Conservation (phyloP, 2,329 filamentous ascomycete genomes). For the Ophiostoma perfectum region DNA sequence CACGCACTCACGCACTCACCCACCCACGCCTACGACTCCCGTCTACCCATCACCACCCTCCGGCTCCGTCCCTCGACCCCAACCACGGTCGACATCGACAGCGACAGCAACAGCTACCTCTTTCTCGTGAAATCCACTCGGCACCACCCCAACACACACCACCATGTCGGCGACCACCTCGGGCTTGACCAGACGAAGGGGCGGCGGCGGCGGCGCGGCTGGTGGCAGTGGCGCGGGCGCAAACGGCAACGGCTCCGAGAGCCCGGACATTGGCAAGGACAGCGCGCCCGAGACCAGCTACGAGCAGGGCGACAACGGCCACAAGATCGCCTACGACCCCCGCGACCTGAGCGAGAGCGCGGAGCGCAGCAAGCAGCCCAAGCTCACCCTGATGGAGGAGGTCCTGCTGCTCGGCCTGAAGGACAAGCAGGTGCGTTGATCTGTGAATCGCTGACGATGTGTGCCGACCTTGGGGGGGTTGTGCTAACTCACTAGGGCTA, state of each 20-base stretch:
- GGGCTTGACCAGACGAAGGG: constrained; percentile 57
- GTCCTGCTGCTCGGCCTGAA: constrained; percentile 91
- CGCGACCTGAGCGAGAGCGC: constrained; percentile 95
- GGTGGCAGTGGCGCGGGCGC: constrained; percentile 48
- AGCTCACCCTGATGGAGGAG: constrained; percentile 98
- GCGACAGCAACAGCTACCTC: background rate
- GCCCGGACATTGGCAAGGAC: constrained; percentile 55
- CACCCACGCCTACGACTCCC: background rate
- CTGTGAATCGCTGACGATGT: background rate
- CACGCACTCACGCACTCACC: background rate
- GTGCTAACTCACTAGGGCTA: constrained; percentile 63
- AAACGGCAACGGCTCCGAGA: constrained; percentile 49
- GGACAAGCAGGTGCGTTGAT: constrained; percentile 78
- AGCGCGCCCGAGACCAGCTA: constrained; percentile 72
- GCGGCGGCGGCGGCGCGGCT: constrained; percentile 50
- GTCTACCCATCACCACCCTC: background rate
- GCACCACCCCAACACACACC: background rate
- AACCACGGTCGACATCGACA: background rate
- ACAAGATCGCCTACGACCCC: constrained; percentile 97
- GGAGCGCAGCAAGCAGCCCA: constrained; percentile 95
- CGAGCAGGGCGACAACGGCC: constrained; percentile 87
- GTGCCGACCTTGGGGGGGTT: background rate
- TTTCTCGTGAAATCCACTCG: too few relatives aligned
- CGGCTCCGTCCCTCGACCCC: background rate
- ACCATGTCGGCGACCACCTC: constrained; percentile 34